Percentiles rank a stretch among this genome's conserved stretches.
Conservation (phyloP, 352 stramenopile genomes). For the Pythium chondricola region DNA sequence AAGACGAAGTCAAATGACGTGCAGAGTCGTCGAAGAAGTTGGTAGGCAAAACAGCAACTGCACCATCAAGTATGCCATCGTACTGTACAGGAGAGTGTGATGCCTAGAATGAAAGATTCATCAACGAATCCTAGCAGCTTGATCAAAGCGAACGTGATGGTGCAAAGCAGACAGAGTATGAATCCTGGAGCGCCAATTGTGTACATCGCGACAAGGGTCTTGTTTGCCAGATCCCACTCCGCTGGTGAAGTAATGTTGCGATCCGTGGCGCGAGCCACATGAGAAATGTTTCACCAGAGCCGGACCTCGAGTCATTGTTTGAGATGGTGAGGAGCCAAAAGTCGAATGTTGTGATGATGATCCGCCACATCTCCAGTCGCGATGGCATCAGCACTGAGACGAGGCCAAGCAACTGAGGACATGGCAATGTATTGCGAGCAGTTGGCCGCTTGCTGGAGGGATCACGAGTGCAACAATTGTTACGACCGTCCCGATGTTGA, state of each 20-base stretch:
- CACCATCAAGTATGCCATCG: conserved; percentile 11
- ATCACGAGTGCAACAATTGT: neutral
- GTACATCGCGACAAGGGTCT: neutral
- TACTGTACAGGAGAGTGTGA: neutral
- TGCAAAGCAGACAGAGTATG: too few relatives aligned
- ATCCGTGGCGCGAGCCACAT: too few relatives aligned
- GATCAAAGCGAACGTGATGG: neutral
- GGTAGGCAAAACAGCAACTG: conserved; percentile 20
- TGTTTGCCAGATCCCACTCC: too few relatives aligned
- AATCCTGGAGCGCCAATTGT: neutral
- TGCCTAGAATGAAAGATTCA: neutral
- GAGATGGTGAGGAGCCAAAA: conserved; percentile 28
- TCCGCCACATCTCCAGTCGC: conserved; percentile 19
- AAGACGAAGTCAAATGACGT: conserved; percentile 31
- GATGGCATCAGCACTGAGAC: conserved; percentile 19
- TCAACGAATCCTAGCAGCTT: neutral
- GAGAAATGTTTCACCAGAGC: too few relatives aligned
- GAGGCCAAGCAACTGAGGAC: conserved; percentile 21
- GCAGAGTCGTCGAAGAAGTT: conserved; percentile 16
- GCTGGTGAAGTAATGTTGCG: too few relatives aligned
- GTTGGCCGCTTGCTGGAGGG: neutral
- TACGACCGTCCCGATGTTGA: neutral
- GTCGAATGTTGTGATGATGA: conserved; percentile 25
- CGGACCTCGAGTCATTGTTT: too few relatives aligned
- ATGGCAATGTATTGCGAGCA: neutral